Percentiles rank a stretch among this genome's conserved stretches.
Evolutionary conservation across 1,139 yeast species (phyloP).

Genomic region (Blastobotrys apis): DNA sequence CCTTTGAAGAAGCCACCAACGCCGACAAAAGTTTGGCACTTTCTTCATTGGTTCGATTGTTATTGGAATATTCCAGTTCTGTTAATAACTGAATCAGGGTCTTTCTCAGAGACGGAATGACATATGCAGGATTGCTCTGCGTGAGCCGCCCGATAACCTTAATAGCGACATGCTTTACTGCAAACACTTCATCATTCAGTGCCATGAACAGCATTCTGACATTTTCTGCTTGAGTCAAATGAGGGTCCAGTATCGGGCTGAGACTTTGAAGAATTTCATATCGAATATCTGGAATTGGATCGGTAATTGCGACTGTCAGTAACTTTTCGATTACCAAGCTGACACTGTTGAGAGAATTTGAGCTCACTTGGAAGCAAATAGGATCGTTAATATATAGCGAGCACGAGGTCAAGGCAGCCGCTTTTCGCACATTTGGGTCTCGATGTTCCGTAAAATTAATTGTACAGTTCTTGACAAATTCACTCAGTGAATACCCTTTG

Average conservation of each 20-base stretch:
- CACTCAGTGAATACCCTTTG: slow-evolving; percentile 71
- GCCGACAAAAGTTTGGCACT: slow-evolving; percentile 72
- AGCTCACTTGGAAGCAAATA: slow-evolving; percentile 78
- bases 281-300: slow-evolving; percentile 79
- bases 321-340: slow-evolving; percentile 79
- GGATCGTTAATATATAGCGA: slow-evolving; percentile 76
- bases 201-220: slow-evolving; percentile 83
- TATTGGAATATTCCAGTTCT: slow-evolving; percentile 74
- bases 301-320: slow-evolving; percentile 83
- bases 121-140: slow-evolving; percentile 87
- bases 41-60: slow-evolving; percentile 78
- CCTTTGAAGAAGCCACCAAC: slow-evolving; percentile 71
- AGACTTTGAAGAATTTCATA: slow-evolving; percentile 70
- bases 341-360: slow-evolving; percentile 78
- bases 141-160: slow-evolving; percentile 79
- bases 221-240: slow-evolving; percentile 88
- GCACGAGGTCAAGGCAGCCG: slow-evolving; percentile 83
- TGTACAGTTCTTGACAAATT: slow-evolving; percentile 81
- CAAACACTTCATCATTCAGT: slow-evolving; percentile 83
- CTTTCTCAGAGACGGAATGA: slow-evolving; percentile 86
- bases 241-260: slow-evolving; percentile 79
- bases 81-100: slow-evolving; percentile 81
- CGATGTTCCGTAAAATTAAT: slow-evolving; percentile 77
- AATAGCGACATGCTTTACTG: slow-evolving; percentile 76
- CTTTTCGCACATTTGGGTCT: slow-evolving; percentile 71